These are phyloP conservation scores for Agrocybe chaxingu DNA, from an alignment of 768 basidiomycete species.

Conservation along the genomic window DNA sequence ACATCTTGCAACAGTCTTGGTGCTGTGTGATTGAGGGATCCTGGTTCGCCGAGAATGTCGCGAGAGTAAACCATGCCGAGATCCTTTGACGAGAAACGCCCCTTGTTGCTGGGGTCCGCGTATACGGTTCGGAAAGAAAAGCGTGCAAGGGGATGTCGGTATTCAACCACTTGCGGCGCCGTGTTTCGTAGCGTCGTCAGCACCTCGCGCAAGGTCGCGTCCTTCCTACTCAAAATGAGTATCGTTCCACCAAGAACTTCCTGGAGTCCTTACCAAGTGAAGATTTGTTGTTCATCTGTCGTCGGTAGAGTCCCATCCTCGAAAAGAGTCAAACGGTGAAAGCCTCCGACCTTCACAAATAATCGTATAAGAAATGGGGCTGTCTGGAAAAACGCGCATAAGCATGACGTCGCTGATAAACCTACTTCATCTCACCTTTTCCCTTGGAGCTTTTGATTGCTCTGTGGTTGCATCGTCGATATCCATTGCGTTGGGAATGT, in stretches of 20 bases:
- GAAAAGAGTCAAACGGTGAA: constrained; percentile 71
- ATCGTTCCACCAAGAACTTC: neutral
- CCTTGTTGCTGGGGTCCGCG: constrained; percentile 69
- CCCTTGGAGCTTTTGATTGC: constrained; percentile 48
- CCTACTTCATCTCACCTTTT: constrained; percentile 41
- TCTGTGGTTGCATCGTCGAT: constrained; percentile 33
- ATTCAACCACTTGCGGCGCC: constrained; percentile 65
- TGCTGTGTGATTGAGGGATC: constrained; percentile 53
- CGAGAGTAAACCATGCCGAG: constrained; percentile 80
- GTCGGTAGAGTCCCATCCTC: constrained; percentile 76
- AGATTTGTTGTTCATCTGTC: constrained; percentile 80
- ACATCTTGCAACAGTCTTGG: constrained; percentile 57
- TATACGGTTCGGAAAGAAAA: constrained; percentile 81
- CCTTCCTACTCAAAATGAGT: constrained; percentile 55
- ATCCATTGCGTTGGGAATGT: constrained; percentile 11
- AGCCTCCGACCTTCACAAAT: constrained; percentile 78
- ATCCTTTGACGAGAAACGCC: constrained; percentile 72
- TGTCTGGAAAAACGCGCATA: constrained; percentile 39
- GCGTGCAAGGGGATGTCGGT: constrained; percentile 77
- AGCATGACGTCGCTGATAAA: neutral
- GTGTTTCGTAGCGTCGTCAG: constrained; percentile 73
- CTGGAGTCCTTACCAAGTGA: constrained; percentile 57
- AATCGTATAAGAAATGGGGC: constrained; percentile 79
- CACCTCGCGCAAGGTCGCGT: constrained; percentile 77
- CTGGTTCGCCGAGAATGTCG: constrained; percentile 81